These are phyloP conservation scores for Cladophialophora psammophila DNA, from an alignment of 2,329 filamentous ascomycete species.

Conservation along the genomic window DNA sequence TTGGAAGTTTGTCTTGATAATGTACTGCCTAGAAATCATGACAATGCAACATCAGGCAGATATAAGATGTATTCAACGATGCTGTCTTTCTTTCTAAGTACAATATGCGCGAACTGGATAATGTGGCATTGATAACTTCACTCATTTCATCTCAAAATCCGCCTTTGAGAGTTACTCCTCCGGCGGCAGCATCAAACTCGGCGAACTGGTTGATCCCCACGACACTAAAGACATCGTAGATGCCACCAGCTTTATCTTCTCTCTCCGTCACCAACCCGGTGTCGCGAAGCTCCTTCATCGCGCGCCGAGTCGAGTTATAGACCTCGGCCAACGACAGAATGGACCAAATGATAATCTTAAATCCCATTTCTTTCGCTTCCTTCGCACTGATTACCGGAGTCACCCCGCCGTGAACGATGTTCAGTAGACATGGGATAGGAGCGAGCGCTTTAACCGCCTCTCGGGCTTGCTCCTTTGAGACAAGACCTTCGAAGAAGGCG, in stretches of 20 bases:
- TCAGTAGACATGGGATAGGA: constrained; percentile 52
- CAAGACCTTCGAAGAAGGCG: constrained; percentile 51
- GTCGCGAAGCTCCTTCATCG: constrained; percentile 17
- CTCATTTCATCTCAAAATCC: not conserved
- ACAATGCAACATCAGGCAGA: no score
- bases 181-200: constrained; percentile 12
- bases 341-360: constrained; percentile 50
- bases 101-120: no score
- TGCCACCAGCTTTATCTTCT: constrained; percentile 13
- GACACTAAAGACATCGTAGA: constrained; percentile 13
- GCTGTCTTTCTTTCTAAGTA: no score
- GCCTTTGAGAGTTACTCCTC: constrained; percentile 10
- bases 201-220: constrained; percentile 6
- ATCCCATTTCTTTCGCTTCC: constrained; percentile 52
- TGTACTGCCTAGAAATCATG: no score
- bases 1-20: no score
- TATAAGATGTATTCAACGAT: no score
- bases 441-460: constrained; percentile 46
- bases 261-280: constrained; percentile 7
- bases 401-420: constrained; percentile 54
- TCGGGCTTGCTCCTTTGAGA: constrained; percentile 48
- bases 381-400: constrained; percentile 48
- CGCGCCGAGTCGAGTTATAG: constrained; percentile 14
- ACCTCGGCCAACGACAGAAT: constrained; percentile 10
- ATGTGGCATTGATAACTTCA: not conserved